phyloP scores from a whole-genome alignment of 2,329 filamentous ascomycete genomes.

The Ascochyta fabae region DNA sequence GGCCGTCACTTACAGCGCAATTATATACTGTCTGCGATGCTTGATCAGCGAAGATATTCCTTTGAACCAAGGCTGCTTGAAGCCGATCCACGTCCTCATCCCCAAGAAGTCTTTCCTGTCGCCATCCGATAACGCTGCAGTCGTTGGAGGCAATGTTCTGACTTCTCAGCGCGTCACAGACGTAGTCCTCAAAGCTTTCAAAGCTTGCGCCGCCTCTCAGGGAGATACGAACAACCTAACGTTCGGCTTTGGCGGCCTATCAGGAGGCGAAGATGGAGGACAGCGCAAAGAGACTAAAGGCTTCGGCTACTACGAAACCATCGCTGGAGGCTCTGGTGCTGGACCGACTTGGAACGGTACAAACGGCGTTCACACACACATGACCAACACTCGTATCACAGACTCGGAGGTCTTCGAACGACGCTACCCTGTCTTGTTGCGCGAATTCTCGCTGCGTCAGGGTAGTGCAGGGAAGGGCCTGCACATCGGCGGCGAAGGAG shows the following conservation, averaged over 20 bases:
- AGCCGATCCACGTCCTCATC: slow-evolving; percentile 76
- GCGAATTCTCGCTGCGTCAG: slow-evolving; percentile 69
- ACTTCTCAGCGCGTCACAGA: slow-evolving; percentile 81
- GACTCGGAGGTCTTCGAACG: slow-evolving; percentile 81
- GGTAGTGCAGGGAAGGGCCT: slow-evolving; percentile 70
- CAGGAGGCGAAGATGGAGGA: slow-evolving; percentile 18
- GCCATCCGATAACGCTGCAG: slow-evolving; percentile 77
- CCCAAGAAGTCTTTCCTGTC: slow-evolving; percentile 75
- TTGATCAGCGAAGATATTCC: slow-evolving; percentile 83
- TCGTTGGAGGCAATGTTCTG: slow-evolving; percentile 83
- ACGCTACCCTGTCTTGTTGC: slow-evolving; percentile 75
- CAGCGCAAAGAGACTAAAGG: slow-evolving; percentile 66
- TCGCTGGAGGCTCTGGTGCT: slow-evolving; percentile 77
- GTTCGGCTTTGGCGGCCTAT: slow-evolving; percentile 74
- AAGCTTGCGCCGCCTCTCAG: slow-evolving; percentile 78
- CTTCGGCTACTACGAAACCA: slow-evolving; percentile 88
- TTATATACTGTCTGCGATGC: slow-evolving; percentile 84
- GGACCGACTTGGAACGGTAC: slow-evolving; percentile 76
- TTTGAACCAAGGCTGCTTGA: slow-evolving; percentile 83
- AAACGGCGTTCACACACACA: slow-evolving; percentile 79
- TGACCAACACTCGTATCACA: slow-evolving; percentile 86
- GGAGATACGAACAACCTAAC: slow-evolving; percentile 86
- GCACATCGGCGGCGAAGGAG: slow-evolving; percentile 76
- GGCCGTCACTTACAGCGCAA: slow-evolving; percentile 81
- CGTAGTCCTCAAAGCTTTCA: slow-evolving; percentile 80